Percentiles rank a stretch among this genome's conserved stretches.
Evolutionary conservation across 257 asterid genomes (phyloP).

Genomic region (Schizonepeta tenuifolia): DNA sequence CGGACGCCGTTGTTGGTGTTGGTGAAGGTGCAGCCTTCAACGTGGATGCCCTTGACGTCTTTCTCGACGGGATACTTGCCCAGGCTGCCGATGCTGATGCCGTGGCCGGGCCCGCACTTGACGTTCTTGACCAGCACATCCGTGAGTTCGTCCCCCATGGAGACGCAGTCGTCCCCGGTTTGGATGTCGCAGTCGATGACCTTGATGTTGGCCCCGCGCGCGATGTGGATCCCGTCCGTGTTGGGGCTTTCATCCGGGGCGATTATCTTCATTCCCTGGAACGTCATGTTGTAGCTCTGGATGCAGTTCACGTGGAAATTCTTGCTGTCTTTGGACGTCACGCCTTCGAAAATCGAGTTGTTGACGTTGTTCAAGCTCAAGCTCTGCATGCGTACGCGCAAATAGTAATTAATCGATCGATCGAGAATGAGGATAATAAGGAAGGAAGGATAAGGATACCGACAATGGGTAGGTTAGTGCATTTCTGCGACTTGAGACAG

Average conservation of each 20-base stretch:
- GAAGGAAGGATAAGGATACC: too few species aligned
- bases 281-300: conserved; percentile 37
- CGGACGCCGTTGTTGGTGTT: conserved; percentile 44
- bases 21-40: conserved; percentile 38
- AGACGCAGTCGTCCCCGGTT: conserved; percentile 54
- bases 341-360: conserved; percentile 29
- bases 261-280: conserved; percentile 19
- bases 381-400: neutral
- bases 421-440: too few species aligned
- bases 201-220: conserved; percentile 30
- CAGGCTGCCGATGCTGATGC: conserved; percentile 49
- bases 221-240: conserved; percentile 54
- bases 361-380: conserved; percentile 10
- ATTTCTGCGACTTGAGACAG: neutral
- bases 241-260: conserved; percentile 49
- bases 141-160: conserved; percentile 42
- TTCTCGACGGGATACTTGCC: conserved; percentile 40
- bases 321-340: conserved; percentile 43
- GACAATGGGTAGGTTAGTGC: neutral
- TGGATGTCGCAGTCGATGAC: conserved; percentile 29
- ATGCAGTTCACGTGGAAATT: conserved; percentile 44
- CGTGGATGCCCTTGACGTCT: conserved; percentile 36
- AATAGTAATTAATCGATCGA: too few species aligned
- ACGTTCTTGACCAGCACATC: conserved; percentile 33
- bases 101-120: conserved; percentile 55